Base-by-base conservation (phyloP, 768 basidiomycete species). In the Podaxis mareebaensis region DNA sequence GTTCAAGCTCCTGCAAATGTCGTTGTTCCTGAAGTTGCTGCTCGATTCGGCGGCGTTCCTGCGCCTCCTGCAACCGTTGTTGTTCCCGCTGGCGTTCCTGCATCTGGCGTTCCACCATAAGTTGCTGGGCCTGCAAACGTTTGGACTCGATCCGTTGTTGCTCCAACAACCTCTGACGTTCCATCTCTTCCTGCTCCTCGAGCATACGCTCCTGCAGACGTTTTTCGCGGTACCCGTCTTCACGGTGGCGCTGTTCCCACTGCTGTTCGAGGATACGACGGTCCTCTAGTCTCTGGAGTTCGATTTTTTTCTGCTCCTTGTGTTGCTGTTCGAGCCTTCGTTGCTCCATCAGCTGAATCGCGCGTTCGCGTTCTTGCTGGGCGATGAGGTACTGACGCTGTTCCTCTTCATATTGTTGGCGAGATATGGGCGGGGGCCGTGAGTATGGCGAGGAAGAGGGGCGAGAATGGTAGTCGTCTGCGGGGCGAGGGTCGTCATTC, bases 21-120 rank as follows among this genome's bases (percentile, higher is more conserved):
- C 54, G 54, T 53, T 33, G 33, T 33, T 33, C 33, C 33, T 33
- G 33, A 33, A 8, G 33, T 33, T 33, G 33, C 8, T 67, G 60
- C 36, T 64, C 58, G 11, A 60, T 51, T 42, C 58, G 57, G 38
- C 61, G 44, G 17, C 56, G 60, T 17, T 63, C 62, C 49, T 64
- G 58, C 40, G 67, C 66, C 30, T 65, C 65, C 17, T 66, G 64
- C 54, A 65, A n/a, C 8, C 59, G 61, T 15, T 71, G 69, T 13
- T 66, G 48, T 38, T 70, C 69, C 55, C 68, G 69, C 12, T 61
- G 36, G 59, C 58, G 72, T 44, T 71, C 64, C 67, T 64, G 46
- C 33, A 67, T 55, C 20, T 15, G 54, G 30, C 54, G 54, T 22
- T 54, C 61, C 8, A 62, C 53, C 42, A 62, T 26, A 5, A 55